Percentiles rank a stretch among this genome's conserved stretches.
phyloP scores from a whole-genome alignment of 352 stramenopile species.

The Globisporangium carolinianum region DNA sequence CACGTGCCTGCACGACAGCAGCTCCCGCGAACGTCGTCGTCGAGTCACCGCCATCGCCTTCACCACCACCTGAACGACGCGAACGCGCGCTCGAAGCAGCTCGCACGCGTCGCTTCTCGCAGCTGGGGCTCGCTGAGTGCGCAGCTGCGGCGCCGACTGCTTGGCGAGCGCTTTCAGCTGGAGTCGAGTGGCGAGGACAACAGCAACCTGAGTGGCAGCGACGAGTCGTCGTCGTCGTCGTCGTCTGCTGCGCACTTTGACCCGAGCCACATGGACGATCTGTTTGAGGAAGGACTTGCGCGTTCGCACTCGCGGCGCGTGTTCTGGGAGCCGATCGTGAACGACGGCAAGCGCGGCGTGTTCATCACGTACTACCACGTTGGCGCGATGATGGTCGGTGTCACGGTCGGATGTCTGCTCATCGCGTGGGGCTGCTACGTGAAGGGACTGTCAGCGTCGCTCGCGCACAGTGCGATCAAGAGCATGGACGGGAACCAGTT shows the following conservation, averaged over 20 bases:
- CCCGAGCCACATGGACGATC: conserved; percentile 14
- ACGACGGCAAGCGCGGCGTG: conserved; percentile 63
- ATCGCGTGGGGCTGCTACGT: conserved; percentile 75
- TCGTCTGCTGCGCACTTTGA: conserved; percentile 10
- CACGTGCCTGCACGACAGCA: neutral
- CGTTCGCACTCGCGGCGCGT: conserved; percentile 20
- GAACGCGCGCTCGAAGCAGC: conserved; percentile 14
- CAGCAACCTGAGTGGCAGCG: conserved; percentile 15
- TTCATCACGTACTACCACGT: conserved; percentile 81
- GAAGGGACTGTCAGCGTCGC: conserved; percentile 57
- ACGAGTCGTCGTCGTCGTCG: conserved; percentile 3
- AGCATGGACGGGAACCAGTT: conserved; percentile 58
- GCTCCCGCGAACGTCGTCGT: too few species aligned
- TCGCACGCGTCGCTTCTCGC: conserved; percentile 14
- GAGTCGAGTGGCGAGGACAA: conserved; percentile 35
- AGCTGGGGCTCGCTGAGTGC: conserved; percentile 29
- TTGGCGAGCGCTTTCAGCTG: conserved; percentile 59
- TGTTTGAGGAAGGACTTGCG: conserved; percentile 16
- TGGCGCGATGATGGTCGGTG: conserved; percentile 44
- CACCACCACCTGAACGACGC: neutral
- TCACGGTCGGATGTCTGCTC: conserved; percentile 36
- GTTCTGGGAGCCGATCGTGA: conserved; percentile 71
- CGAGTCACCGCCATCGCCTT: neutral
- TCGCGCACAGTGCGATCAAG: conserved; percentile 56
- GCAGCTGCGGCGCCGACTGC: conserved; percentile 38